A percentile compares a stretch with the other conserved stretches of the same genome.
These are phyloP conservation scores for Caryopteris hybrid DNA, from an alignment of 305 asterid species.

Conservation along the genomic window DNA sequence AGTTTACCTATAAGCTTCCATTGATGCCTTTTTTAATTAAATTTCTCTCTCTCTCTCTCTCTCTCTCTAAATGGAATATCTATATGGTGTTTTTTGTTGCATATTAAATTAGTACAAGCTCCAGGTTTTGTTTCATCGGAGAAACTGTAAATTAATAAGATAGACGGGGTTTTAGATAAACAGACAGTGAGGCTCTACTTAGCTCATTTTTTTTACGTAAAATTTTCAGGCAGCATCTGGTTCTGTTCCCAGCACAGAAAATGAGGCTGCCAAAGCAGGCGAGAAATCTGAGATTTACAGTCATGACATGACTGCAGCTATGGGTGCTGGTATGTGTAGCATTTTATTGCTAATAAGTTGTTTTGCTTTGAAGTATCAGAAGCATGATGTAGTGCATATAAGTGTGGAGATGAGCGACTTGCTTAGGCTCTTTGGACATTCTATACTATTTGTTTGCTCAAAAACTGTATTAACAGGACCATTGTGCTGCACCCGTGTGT, in stretches of 20 bases:
- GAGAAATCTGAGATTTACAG: constrained; percentile 81
- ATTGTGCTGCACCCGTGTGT: not conserved
- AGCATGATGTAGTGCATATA: not conserved
- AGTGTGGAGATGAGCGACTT: not conserved
- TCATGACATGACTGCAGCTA: constrained; percentile 92
- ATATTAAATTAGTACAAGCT: not conserved
- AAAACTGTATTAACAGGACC: not conserved
- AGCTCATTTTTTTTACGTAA: constrained; percentile 7
- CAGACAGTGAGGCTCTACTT: not conserved
- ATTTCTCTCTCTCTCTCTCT: not conserved
- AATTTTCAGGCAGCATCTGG: constrained; percentile 63
- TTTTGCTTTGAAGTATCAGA: not conserved
- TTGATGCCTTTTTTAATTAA: not conserved
- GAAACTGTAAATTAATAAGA: not conserved
- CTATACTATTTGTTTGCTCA: not conserved
- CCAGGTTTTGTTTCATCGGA: not conserved
- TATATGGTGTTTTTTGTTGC: not conserved
- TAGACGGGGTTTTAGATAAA: too few species aligned
- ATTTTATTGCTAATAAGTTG: not conserved
- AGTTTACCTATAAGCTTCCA: not conserved
- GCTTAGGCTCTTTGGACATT: not conserved
- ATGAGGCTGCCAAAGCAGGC: constrained; percentile 33
- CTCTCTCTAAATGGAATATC: not conserved
- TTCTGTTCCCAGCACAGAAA: constrained; percentile 58
- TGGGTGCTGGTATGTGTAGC: constrained; percentile 82